These are phyloP conservation scores for Lasiosphaeria ovina DNA, from an alignment of 495 filamentous ascomycete genomes.

Conservation along the genomic window DNA sequence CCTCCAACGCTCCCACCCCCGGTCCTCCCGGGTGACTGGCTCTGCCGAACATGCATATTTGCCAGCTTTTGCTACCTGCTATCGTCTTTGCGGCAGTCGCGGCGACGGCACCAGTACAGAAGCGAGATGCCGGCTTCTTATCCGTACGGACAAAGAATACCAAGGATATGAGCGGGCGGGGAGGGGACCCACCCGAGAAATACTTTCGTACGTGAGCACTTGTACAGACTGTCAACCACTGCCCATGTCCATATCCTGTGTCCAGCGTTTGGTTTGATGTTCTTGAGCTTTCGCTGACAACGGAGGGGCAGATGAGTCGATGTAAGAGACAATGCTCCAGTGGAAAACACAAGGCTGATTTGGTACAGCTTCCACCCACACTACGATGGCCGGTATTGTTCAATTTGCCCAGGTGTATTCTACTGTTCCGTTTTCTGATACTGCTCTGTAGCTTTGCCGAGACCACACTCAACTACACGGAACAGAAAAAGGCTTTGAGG, in stretches of 20 bases:
- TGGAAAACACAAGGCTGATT: not conserved
- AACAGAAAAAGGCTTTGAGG: slow-evolving; percentile 43
- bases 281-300: not conserved
- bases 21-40: not conserved
- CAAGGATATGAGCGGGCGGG: slow-evolving; percentile 48
- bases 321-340: slow-evolving; percentile 38
- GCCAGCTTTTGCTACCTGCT: not conserved
- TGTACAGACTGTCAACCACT: not conserved
- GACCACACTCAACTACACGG: slow-evolving; percentile 42
- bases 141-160: slow-evolving; percentile 21
- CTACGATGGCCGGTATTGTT: slow-evolving; percentile 57
- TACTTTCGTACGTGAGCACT: slow-evolving; percentile 55
- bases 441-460: slow-evolving; percentile 48
- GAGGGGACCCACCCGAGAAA: slow-evolving; percentile 50
- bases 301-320: slow-evolving; percentile 47
- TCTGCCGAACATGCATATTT: not conserved
- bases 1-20: not conserved
- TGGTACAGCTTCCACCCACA: slow-evolving; percentile 55
- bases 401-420: not conserved
- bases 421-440: not conserved
- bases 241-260: not conserved
- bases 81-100: not conserved
- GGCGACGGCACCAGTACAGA: slow-evolving; percentile 18
- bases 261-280: not conserved
- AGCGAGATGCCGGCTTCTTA: slow-evolving; percentile 31